Base-by-base conservation (phyloP, 345 rosid genomes). In the Syzygium aqueum region DNA sequence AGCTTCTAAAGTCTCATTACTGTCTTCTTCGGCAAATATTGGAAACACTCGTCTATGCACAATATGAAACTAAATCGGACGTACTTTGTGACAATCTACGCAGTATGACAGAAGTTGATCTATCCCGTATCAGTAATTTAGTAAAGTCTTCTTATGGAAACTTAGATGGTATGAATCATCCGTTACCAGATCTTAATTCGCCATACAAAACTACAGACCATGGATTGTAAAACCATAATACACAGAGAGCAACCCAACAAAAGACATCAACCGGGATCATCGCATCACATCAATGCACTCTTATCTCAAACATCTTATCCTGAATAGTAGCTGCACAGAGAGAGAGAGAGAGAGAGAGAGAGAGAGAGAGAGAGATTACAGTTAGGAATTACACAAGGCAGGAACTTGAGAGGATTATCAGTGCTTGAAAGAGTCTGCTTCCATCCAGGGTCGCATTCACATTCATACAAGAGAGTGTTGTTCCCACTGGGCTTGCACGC, bases 321-420 rank as follows among this genome's bases (percentile, higher is more conserved):
- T 17, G 46, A 52, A 84, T 10, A 33, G 53, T 43, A 52, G 51
- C 22, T 52, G 23, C 28, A 65, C 1, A 28, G 15, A 65, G 84
- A n/a, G 51, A 73, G 37, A 43, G 25, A 59, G 30, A 51, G 30
- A 63, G 53, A 50, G 77, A 87, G 84, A 87, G 85, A 85, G 65
- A 89, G 50, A 80, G 56, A 88, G 83, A 90, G 88, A 85, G 49
- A 53, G 88, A 87, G 28, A 87, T 91, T 88, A 97, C 99, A 97
- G 88, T 96, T 93, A 77, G 98, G 98, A 50, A 90, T 84, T 88
- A 95, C 85, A 93, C 99, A 97, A 77, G 98, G 99, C 86, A 97
- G 98, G 91, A 97, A 95, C 85, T 90, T 92, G 96, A 89, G 89
- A 67, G 87, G 3, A 80, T 65, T 78, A 89, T 90, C 90, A 10